A percentile compares a stretch with the other conserved stretches of the same genome.
These are phyloP conservation scores for Penicillium verrucosum DNA, from an alignment of 2,329 filamentous ascomycete genomes.

Conservation along the genomic window DNA sequence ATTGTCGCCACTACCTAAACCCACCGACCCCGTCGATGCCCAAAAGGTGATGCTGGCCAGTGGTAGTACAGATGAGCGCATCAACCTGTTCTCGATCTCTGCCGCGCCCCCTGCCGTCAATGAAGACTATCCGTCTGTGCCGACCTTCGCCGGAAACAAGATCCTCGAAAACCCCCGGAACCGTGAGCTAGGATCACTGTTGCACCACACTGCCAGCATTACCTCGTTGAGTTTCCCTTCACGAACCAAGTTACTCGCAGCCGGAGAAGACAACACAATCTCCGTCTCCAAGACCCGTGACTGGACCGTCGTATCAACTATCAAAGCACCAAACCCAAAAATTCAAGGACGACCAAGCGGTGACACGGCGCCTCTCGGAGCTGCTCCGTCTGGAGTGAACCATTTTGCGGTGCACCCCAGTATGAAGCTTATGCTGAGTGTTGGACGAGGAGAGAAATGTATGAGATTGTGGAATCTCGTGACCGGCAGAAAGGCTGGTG, in stretches of 20 bases:
- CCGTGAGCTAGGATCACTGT: constrained; percentile 77
- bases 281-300: constrained; percentile 83
- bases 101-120: constrained; percentile 60
- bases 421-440: constrained; percentile 93
- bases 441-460: constrained; percentile 81
- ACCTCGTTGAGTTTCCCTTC: constrained; percentile 79
- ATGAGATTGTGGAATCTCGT: constrained; percentile 97
- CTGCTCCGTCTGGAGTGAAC: constrained; percentile 82
- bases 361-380: constrained; percentile 80
- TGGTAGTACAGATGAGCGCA: constrained; percentile 86
- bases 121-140: constrained; percentile 57
- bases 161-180: constrained; percentile 84
- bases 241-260: constrained; percentile 80
- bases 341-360: constrained; percentile 76
- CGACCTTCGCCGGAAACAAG: constrained; percentile 66
- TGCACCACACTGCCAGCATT: constrained; percentile 81
- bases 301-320: constrained; percentile 80
- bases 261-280: constrained; percentile 86
- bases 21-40: constrained; percentile 49
- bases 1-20: constrained; percentile 69
- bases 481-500: constrained; percentile 91
- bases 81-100: constrained; percentile 91
- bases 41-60: constrained; percentile 87
- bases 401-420: constrained; percentile 94
- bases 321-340: constrained; percentile 86